A percentile compares a stretch with the other conserved stretches of the same genome.
Conservation (phyloP, 495 filamentous ascomycete species). For the Xylaria palmicola region DNA sequence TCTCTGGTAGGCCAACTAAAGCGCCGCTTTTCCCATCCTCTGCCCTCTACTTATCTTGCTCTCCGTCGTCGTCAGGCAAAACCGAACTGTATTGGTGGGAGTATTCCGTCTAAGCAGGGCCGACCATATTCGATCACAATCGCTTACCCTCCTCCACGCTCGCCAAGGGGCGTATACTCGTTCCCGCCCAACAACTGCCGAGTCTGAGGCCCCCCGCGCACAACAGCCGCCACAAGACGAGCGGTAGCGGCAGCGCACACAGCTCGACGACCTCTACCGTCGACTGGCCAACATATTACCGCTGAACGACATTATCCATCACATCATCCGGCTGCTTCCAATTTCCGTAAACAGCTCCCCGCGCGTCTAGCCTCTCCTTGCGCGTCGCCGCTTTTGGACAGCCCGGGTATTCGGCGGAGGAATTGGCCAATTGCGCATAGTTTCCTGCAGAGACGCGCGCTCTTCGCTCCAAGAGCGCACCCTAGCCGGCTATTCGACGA, state of each 20-base stretch:
- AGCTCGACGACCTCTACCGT: conserved; percentile 9
- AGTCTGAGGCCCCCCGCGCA: neutral
- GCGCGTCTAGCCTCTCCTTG: conserved; percentile 8
- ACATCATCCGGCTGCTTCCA: conserved; percentile 7
- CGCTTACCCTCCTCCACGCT: neutral
- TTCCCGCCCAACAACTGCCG: conserved; percentile 6
- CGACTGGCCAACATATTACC: conserved; percentile 7
- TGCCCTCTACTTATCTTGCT: neutral
- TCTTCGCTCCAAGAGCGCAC: neutral
- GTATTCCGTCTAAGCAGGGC: too few species aligned
- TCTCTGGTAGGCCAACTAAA: neutral
- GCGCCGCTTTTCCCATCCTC: neutral
- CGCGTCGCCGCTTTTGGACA: neutral
- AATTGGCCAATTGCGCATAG: conserved; percentile 10
- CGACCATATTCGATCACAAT: too few species aligned
- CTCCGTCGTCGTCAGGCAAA: conserved; percentile 2
- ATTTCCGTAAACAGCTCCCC: conserved; percentile 13
- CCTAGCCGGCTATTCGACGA: neutral
- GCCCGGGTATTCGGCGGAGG: neutral
- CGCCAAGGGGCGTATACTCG: neutral
- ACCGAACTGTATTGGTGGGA: neutral
- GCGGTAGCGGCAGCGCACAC: conserved; percentile 5
- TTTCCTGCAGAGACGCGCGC: conserved; percentile 10
- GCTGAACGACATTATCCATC: conserved; percentile 7
- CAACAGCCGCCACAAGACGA: conserved; percentile 10